Conservation (phyloP, 1,284 basidiomycete genomes). For the Golubevia pallescens region DNA sequence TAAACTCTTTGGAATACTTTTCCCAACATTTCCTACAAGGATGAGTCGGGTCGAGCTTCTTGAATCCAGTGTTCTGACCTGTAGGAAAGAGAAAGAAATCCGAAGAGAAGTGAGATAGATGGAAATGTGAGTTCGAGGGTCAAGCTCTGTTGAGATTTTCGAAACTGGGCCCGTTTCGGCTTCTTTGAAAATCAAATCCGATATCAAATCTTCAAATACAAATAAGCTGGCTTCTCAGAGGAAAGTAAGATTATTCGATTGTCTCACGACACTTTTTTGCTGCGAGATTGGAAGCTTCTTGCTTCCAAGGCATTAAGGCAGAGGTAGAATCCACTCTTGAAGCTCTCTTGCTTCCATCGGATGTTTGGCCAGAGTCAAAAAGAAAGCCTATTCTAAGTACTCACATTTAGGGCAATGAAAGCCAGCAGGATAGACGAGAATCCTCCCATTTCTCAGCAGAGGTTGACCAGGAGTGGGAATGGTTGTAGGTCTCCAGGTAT, state of each 20-base stretch:
- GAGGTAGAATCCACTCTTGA: not conserved
- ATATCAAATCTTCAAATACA: no score
- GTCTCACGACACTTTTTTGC: no score
- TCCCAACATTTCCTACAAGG: conserved; percentile 29
- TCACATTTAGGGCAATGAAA: not conserved
- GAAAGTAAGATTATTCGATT: no score
- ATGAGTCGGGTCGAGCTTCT: conserved; percentile 22
- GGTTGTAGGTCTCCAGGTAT: conserved; percentile 16
- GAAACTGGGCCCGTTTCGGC: no score
- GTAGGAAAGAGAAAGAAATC: conserved; percentile 6
- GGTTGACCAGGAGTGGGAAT: conserved; percentile 30
- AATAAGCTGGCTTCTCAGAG: no score
- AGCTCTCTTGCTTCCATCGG: no score
- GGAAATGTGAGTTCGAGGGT: no score
- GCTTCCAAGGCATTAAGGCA: conserved; percentile 28
- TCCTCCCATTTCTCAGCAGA: conserved; percentile 16
- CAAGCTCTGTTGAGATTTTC: no score
- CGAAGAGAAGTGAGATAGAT: no score
- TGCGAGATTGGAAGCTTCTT: no score
- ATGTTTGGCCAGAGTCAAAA: no score
- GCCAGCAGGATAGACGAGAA: conserved; percentile 30
- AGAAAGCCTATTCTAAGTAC: not conserved
- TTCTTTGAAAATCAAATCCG: no score
- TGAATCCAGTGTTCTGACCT: conserved; percentile 13
- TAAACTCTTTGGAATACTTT: conserved; percentile 20